Evolutionary conservation across 495 filamentous ascomycete species (phyloP).

Genomic region (Mytilinidion resinicola): DNA sequence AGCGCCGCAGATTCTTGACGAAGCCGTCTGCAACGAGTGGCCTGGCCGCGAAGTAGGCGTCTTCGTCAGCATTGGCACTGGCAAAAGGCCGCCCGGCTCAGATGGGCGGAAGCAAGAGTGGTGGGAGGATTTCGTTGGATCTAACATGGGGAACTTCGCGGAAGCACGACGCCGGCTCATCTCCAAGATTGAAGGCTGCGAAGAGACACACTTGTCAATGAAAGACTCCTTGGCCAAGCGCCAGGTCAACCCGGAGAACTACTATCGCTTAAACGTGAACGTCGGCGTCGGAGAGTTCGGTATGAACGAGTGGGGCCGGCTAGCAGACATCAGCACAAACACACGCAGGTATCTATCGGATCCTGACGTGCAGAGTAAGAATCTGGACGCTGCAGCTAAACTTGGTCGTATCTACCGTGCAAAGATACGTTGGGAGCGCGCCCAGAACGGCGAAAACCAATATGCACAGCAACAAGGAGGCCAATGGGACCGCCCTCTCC

Average conservation of each 20-base stretch:
- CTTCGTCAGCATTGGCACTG: conserved; percentile 87
- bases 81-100: conserved; percentile 71
- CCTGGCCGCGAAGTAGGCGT: conserved; percentile 84
- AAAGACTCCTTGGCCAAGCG: conserved; percentile 67
- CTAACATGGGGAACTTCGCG: conserved; percentile 68
- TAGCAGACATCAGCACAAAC: conserved; percentile 88
- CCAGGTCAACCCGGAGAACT: conserved; percentile 80
- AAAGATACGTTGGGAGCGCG: conserved; percentile 42
- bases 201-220: conserved; percentile 83
- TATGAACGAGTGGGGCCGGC: conserved; percentile 95
- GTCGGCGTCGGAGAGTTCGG: conserved; percentile 96
- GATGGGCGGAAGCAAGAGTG: conserved; percentile 64
- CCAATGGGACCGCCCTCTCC: conserved; percentile 30
- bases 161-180: conserved; percentile 81
- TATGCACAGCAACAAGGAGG: not conserved
- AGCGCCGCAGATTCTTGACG: conserved; percentile 74
- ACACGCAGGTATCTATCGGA: conserved; percentile 77
- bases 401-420: conserved; percentile 76
- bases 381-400: conserved; percentile 68
- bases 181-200: conserved; percentile 89
- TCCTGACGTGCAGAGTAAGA: conserved; percentile 63
- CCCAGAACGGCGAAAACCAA: conserved; percentile 9
- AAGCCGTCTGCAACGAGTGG: conserved; percentile 89
- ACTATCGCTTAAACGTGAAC: conserved; percentile 96
- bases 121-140: conserved; percentile 87